Evolutionary conservation across 1,284 basidiomycete genomes (phyloP), one percentile per base, ranked within the genome.

Genomic region (Sporisorium exsertum): DNA sequence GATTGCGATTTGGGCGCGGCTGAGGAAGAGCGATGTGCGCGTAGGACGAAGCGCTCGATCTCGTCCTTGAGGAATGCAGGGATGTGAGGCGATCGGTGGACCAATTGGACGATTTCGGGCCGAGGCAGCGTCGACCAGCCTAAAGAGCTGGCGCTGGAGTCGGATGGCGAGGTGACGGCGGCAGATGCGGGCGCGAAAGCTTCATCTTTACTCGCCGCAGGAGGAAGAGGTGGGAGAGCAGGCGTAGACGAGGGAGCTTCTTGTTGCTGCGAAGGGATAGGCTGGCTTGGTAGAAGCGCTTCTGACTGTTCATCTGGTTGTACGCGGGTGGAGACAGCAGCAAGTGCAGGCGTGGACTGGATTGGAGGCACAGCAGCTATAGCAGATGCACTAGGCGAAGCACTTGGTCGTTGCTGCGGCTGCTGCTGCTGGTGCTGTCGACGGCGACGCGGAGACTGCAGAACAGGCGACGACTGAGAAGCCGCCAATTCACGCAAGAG

Each of bases 41-140:
- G 65, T 1, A 61, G n/a, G 35, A 77, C 18, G 35, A 66, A 77
- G 12, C 66, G 58, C 46, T 77, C 70, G 47, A 77, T 59, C 40
- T 77, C 70, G 51, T 69, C 59, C 27, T 73, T 72, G 15, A 77
- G 70, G 24, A 70, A 64, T 1, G 29, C 49, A 0, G 74, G 74
- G 33, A 77, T 64, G 60, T 77, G 60, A 0, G 59, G 15, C 0
- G 70, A 72, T 15, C 55, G 56, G 5, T 77, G 74, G 24, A 77
- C 53, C 0, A 76, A 57, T 0, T 68, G 43, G 37, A 72, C 27
- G 24, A 72, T 43, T 40, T 72, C 73, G 5, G 62, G 54, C 0
- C 62, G 57, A 6, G 73, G 73, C 1, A 76, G 59, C 5, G 55
- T 42, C 1, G 61, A 59, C 73, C 73, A 76, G 9, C 65, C 73